Evolutionary conservation across 2,329 filamentous ascomycete genomes (phyloP).

Genomic region (Saccharata proteae): DNA sequence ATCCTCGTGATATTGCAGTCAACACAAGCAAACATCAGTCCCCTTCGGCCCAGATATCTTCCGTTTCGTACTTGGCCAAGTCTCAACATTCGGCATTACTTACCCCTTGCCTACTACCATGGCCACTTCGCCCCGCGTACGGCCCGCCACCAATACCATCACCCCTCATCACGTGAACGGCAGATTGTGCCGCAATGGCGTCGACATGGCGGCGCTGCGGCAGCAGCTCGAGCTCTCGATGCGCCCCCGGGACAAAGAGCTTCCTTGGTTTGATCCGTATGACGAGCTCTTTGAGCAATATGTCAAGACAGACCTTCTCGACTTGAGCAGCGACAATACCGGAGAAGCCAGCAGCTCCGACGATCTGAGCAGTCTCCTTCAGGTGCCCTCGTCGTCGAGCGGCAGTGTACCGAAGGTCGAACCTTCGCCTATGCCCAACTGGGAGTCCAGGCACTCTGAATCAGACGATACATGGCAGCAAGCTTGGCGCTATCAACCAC

Average conservation of each 20-base stretch:
- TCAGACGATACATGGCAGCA: constrained; percentile 42
- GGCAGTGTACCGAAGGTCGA: constrained; percentile 35
- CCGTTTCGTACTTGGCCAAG: no score
- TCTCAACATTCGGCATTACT: constrained; percentile 11
- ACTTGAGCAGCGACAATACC: constrained; percentile 30
- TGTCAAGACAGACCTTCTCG: constrained; percentile 45
- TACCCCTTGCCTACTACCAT: constrained; percentile 11
- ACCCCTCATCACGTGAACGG: constrained; percentile 9
- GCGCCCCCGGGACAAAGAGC: constrained; percentile 39
- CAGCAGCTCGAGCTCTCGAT: constrained; percentile 22
- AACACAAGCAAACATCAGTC: no score
- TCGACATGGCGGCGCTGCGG: constrained; percentile 13
- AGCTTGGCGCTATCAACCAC: constrained; percentile 38
- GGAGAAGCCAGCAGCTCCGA: constrained; percentile 36
- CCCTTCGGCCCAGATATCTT: no score
- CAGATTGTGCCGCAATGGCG: constrained; percentile 6
- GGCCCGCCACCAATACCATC: constrained; percentile 3
- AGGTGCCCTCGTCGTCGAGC: constrained; percentile 36
- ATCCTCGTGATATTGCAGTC: constrained; percentile 20
- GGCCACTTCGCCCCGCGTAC: constrained; percentile 12
- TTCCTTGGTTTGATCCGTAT: constrained; percentile 41
- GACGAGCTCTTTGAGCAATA: constrained; percentile 54
- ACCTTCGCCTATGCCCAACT: constrained; percentile 37
- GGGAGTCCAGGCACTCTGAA: constrained; percentile 21
- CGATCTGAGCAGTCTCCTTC: constrained; percentile 41